Base-by-base conservation (phyloP, 441 rosid species). In the Gossypium lobatum region DNA sequence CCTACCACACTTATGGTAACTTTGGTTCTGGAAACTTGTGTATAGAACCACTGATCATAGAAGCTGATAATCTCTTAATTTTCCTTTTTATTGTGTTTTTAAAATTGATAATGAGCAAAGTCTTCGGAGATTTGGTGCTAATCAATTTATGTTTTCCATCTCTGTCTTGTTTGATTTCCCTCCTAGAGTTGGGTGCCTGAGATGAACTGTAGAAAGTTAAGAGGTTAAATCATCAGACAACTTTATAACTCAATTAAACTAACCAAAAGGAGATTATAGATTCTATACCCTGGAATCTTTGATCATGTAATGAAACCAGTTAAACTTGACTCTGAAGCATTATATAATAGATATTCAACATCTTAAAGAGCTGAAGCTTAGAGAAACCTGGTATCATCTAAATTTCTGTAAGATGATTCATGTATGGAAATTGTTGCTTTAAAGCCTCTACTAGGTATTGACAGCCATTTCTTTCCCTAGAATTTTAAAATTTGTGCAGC, bases 81-180 rank as follows among this genome's bases (percentile, higher is more conserved):
- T n/a, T 46, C 13, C 37, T 4, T 65, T 18, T 42, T 20, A 13
- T 66, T 6, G 71, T 34, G 67, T 34, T 34, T 63, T 63, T 34
- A 34, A 3, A 34, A 63, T 34, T 16, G 48, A 63, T 63, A 34
- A 17, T 34, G 48, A 63, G 20, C 66, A 4, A 63, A 61, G 25
- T 8, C 25, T 34, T 31, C 0, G 25, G 25, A 7, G 23, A 34
- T 31, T 62, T 37, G 13, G 48, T 10, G 23, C 14, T 34, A 31
- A 34, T 68, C 21, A 48, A 17, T 31, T 70, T 31, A 31, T 55
- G 45, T n/a, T 28, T 28, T 61, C 45, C 20, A 6, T 61, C 45
- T 61, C 45, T 26, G n/a, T 14, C 65, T 28, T 61, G 45, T 61
- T 61, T 61, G 65, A 59, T 59, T 10, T 59, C 37, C 64, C 64